Evolutionary conservation across 768 basidiomycete genomes (phyloP).

Genomic region (Russula lepida): DNA sequence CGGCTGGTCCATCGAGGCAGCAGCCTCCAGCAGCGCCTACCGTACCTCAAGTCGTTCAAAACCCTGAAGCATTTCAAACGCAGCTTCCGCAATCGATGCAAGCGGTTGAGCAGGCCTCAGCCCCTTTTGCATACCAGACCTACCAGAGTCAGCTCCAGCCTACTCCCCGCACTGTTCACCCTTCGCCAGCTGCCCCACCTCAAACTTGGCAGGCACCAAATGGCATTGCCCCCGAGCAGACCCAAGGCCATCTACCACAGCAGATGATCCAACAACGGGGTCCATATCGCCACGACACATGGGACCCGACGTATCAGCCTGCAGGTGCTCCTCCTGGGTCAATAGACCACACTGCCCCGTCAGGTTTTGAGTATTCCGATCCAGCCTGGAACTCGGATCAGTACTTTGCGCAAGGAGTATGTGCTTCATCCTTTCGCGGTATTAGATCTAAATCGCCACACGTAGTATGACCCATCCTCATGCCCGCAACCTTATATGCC

Average conservation of each 20-base stretch:
- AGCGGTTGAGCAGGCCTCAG: conserved; percentile 22
- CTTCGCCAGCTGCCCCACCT: conserved; percentile 41
- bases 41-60: conserved; percentile 17
- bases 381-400: conserved; percentile 37
- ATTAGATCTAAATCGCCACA: neutral
- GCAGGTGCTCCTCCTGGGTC: conserved; percentile 34
- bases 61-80: conserved; percentile 13
- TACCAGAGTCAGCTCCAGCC: conserved; percentile 35
- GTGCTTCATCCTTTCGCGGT: conserved; percentile 19
- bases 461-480: conserved; percentile 43
- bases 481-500: conserved; percentile 55
- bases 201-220: conserved; percentile 59
- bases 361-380: conserved; percentile 52
- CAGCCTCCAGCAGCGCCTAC: conserved; percentile 20
- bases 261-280: conserved; percentile 22
- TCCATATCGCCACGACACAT: conserved; percentile 28
- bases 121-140: conserved; percentile 26
- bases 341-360: conserved; percentile 36
- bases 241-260: conserved; percentile 41
- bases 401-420: conserved; percentile 53
- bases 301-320: conserved; percentile 50
- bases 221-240: conserved; percentile 57
- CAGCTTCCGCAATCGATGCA: conserved; percentile 15
- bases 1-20: conserved; percentile 16
- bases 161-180: conserved; percentile 36